Conservation (phyloP, 108 stramenopile species). For the Phaeodactylum tricornutum region DNA sequence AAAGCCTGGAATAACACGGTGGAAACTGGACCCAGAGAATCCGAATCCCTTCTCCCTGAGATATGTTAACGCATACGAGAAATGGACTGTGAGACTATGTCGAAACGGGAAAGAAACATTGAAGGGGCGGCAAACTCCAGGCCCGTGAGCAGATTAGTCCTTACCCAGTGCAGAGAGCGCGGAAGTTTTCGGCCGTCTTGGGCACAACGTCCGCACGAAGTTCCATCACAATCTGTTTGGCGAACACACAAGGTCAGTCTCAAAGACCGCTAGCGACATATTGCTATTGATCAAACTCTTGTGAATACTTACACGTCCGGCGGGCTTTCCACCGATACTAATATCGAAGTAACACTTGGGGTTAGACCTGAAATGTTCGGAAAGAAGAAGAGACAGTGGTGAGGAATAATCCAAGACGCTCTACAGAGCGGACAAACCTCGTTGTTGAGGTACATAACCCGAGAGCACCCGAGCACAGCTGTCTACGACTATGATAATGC, state of each 20-base stretch:
- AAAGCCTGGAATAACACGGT: slow-evolving; percentile 90
- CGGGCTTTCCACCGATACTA: slow-evolving; percentile 73
- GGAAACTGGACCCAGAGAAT: slow-evolving; percentile 87
- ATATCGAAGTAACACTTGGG: slow-evolving; percentile 81
- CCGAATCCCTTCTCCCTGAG: slow-evolving; percentile 15
- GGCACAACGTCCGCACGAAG: slow-evolving; percentile 85
- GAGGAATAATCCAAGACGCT: no score
- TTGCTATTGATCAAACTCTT: no score
- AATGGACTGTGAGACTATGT: neutral
- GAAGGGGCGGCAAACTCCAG: no score
- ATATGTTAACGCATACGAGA: neutral
- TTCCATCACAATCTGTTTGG: slow-evolving; percentile 86
- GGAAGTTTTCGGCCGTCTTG: slow-evolving; percentile 88
- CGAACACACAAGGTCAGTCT: no score
- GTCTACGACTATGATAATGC: no score
- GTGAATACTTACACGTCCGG: slow-evolving; percentile 85
- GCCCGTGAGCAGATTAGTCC: no score
- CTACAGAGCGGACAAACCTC: no score
- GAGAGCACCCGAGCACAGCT: no score
- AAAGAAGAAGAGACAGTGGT: no score
- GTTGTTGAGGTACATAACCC: no score
- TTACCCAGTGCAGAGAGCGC: slow-evolving; percentile 71
- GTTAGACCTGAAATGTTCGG: slow-evolving; percentile 28
- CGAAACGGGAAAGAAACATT: no score
- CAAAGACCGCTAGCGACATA: no score